Evolutionary conservation across 306 rosid genomes (phyloP), one percentile per base, ranked within the genome.

Genomic region (Lathyrus tuberosus): DNA sequence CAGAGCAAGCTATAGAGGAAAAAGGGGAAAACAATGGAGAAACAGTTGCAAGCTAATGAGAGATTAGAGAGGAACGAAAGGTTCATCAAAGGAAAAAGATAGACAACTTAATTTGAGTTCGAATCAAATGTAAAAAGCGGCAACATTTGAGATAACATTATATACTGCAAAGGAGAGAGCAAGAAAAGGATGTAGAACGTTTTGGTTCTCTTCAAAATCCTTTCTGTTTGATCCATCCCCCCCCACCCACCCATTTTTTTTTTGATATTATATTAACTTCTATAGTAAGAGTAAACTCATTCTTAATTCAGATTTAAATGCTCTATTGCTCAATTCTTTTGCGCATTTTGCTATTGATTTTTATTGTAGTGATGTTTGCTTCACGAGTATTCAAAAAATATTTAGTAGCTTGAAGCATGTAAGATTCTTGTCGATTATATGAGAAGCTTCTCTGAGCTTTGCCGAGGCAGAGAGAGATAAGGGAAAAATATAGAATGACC

Each of bases 111-210:
- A 61, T 61, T 38, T 61, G 66, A 61, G 66, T 61, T 35, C 35
- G 66, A 61, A 61, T 5, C 14, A 61, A 61, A 61, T 61, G 66
- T 61, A 61, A 61, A 61, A 3, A 61, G 63, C 63, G 63, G 63
- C 63, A 30, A 28, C 16, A 30, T 30, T 8, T 17, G 40, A 57
- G 18, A 57, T 57, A 57, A 28, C 63, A 28, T 57, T 28, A 57
- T 28, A 57, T 28, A 57, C 38, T 57, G 11, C 40, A 57, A 57
- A 57, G 38, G 40, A 57, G 18, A 57, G 41, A 57, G 31, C 63
- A 57, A 57, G 20, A 38, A 20, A 57, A 3, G 20, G 63, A 7
- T 57, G 41, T 30, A 57, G 18, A 57, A 57, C 63, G 28, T 57
- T 57, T 57, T 57, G 41, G 63, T 57, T 57, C 63, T 57, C 41